These are phyloP conservation scores for Rhizopus microsporus DNA, from an alignment of 371 early-diverging fungal genomes.

Conservation along the genomic window DNA sequence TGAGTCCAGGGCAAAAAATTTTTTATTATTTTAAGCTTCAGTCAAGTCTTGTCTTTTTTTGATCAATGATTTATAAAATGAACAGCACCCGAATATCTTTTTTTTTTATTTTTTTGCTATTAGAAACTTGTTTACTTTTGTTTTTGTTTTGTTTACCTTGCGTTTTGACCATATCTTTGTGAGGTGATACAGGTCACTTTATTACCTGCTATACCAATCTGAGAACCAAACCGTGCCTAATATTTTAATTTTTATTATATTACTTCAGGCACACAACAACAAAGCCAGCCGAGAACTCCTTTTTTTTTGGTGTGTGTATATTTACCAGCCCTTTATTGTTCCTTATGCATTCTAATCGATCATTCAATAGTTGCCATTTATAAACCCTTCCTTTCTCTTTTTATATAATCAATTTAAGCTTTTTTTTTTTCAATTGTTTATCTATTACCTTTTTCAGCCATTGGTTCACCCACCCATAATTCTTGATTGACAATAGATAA, in stretches of 20 bases:
- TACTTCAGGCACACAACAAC: constrained; percentile 2
- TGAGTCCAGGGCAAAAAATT: background rate
- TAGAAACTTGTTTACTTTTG: constrained; percentile 1
- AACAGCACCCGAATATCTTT: constrained; percentile 36
- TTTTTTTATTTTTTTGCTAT: background rate
- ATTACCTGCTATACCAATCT: constrained; percentile 25
- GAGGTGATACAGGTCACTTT: constrained; percentile 38
- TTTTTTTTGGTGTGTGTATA: too few species aligned
- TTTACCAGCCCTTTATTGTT: constrained; percentile 25
- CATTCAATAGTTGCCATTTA: constrained; percentile 19
- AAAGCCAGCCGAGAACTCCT: background rate
- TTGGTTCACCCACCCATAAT: constrained; percentile 51
- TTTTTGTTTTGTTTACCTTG: constrained; percentile 28
- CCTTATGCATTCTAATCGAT: constrained; percentile 22
- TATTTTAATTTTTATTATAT: background rate
- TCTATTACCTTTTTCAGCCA: constrained; percentile 42
- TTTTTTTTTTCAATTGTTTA: background rate
- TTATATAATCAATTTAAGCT: background rate
- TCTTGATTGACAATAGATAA: constrained; percentile 23
- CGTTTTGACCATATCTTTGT: constrained; percentile 33
- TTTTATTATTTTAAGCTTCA: background rate
- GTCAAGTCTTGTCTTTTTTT: background rate
- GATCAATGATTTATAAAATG: background rate
- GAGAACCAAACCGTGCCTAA: constrained; percentile 46
- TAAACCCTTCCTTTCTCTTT: constrained; percentile 45